A percentile compares a stretch with the other conserved stretches of the same genome.
Conservation (phyloP, 495 filamentous ascomycete species). For the Glarea lozoyensis region DNA sequence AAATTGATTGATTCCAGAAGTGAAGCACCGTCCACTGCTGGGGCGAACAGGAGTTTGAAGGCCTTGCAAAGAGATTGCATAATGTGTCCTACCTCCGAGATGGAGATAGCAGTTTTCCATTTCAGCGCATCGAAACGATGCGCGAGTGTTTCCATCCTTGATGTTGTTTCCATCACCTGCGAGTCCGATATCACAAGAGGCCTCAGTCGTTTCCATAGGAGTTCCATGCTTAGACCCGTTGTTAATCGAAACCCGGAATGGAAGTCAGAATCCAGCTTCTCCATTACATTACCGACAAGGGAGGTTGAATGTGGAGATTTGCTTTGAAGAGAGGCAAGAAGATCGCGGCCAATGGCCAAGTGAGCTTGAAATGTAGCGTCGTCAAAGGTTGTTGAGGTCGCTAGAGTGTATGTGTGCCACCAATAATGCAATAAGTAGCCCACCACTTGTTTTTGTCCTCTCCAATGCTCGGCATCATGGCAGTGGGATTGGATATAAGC, state of each 20-base stretch:
- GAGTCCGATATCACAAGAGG: constrained; percentile 39
- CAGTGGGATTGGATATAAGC: constrained; percentile 23
- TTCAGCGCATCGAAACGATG: constrained; percentile 60
- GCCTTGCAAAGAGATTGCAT: constrained; percentile 43
- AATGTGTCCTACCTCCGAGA: constrained; percentile 34
- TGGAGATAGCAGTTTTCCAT: constrained; percentile 38
- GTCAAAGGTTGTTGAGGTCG: constrained; percentile 33
- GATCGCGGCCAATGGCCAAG: constrained; percentile 24
- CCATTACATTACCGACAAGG: background rate
- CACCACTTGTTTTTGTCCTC: constrained; percentile 24
- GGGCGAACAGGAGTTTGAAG: constrained; percentile 36
- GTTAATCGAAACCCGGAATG: constrained; percentile 47
- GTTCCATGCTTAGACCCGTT: constrained; percentile 78
- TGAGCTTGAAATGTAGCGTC: constrained; percentile 47
- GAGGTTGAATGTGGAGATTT: background rate
- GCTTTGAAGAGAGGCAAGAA: constrained; percentile 1
- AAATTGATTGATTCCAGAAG: constrained; percentile 42
- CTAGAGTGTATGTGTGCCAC: constrained; percentile 45
- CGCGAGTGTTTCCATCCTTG: constrained; percentile 59
- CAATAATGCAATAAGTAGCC: constrained; percentile 45
- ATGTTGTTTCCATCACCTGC: constrained; percentile 38
- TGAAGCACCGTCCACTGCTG: constrained; percentile 30
- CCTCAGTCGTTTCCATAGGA: constrained; percentile 64
- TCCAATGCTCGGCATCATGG: constrained; percentile 12
- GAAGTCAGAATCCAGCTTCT: constrained; percentile 24